These are phyloP conservation scores for Pyrenula massariospora DNA, from an alignment of 495 filamentous ascomycete genomes.

Conservation along the genomic window DNA sequence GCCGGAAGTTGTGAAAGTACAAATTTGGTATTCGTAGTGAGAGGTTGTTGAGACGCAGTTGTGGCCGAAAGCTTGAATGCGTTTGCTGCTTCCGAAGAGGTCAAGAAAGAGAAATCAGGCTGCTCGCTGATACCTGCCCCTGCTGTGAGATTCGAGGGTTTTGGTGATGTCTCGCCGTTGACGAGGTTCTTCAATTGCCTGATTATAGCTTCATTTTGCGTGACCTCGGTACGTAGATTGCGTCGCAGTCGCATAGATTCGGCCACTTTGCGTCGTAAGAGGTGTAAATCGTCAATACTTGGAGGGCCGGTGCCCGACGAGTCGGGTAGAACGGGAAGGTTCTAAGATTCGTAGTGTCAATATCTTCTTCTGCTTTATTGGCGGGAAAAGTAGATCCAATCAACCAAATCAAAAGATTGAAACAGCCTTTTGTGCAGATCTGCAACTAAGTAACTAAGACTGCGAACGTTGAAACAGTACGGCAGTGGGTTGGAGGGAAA, in stretches of 20 bases:
- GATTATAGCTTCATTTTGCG: constrained; percentile 66
- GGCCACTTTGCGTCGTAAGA: constrained; percentile 62
- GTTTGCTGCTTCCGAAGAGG: constrained; percentile 28
- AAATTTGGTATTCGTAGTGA: constrained; percentile 70
- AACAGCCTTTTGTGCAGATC: no score
- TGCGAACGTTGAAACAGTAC: no score
- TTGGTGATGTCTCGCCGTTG: constrained; percentile 8
- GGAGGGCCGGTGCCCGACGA: constrained; percentile 24
- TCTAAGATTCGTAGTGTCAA: no score
- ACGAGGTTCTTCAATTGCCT: constrained; percentile 46
- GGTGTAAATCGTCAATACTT: constrained; percentile 52
- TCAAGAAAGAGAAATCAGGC: constrained; percentile 38
- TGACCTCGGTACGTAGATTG: constrained; percentile 59
- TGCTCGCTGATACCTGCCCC: constrained; percentile 1
- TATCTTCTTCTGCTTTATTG: no score
- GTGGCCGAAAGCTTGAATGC: constrained; percentile 30
- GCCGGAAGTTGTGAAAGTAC: constrained; percentile 70
- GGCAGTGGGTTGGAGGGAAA: no score
- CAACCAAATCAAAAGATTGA: no score
- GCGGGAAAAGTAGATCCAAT: no score
- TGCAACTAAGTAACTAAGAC: no score
- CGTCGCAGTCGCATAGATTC: constrained; percentile 72
- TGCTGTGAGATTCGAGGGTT: constrained; percentile 2
- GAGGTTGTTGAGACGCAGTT: constrained; percentile 26
- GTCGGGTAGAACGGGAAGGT: constrained; percentile 18